Evolutionary conservation across 2,329 filamentous ascomycete genomes (phyloP).

Genomic region (Calonectria hawksworthii): DNA sequence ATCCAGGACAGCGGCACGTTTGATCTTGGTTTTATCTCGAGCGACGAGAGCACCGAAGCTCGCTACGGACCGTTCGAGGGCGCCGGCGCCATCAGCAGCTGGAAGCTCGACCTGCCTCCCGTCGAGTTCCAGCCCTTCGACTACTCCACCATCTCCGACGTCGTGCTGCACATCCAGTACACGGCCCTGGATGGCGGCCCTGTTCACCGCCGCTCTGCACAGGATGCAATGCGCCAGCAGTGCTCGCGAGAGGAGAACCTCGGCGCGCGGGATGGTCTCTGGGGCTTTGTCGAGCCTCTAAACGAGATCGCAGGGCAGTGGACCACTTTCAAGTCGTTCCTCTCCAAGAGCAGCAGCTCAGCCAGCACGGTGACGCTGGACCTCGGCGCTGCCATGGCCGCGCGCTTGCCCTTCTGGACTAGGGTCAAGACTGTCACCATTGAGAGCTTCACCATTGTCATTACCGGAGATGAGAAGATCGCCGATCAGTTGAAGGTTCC

Average conservation of each 20-base stretch:
- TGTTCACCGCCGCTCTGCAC: background rate
- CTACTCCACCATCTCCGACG: constrained; percentile 15
- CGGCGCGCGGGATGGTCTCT: background rate
- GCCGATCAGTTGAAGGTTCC: background rate
- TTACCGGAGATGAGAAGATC: background rate
- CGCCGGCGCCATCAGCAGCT: constrained; percentile 22
- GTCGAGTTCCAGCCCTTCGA: constrained; percentile 1
- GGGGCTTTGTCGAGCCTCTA: background rate
- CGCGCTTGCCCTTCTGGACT: background rate
- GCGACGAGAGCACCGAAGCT: background rate
- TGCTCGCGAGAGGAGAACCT: background rate
- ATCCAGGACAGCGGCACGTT: constrained; percentile 5
- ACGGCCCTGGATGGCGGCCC: constrained; percentile 2
- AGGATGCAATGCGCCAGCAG: background rate
- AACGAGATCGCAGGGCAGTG: background rate
- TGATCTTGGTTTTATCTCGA: constrained; percentile 2
- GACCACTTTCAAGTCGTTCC: background rate
- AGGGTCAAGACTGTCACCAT: background rate
- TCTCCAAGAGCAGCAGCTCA: background rate
- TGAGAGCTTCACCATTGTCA: background rate
- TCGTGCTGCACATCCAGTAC: constrained; percentile 21
- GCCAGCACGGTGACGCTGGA: background rate
- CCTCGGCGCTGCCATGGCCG: background rate
- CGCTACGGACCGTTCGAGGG: constrained; percentile 21
- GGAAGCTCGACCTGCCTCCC: constrained; percentile 19